phyloP scores from a whole-genome alignment of 2,329 filamentous ascomycete species.

The Incumbomyces delicatus region DNA sequence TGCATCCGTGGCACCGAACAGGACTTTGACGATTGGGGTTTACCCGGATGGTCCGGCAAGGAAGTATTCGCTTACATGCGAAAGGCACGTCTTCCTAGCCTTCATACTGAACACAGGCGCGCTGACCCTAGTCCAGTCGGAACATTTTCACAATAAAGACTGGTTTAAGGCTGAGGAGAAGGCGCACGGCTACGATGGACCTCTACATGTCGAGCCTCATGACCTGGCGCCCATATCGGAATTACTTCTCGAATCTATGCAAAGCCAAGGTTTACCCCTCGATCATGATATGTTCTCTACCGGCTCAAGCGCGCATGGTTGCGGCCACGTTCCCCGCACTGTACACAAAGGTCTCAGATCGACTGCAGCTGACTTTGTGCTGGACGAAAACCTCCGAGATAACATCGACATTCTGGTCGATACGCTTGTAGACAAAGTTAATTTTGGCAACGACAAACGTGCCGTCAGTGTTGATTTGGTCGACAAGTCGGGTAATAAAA shows the following conservation, averaged over 20 bases:
- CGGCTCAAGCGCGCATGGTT: slow-evolving; percentile 44
- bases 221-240: slow-evolving; percentile 51
- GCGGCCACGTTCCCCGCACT: slow-evolving; percentile 46
- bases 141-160: slow-evolving; percentile 48
- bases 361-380: slow-evolving; percentile 46
- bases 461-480: slow-evolving; percentile 34
- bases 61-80: slow-evolving; percentile 49
- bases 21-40: slow-evolving; percentile 48
- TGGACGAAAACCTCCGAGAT: slow-evolving; percentile 30
- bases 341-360: slow-evolving; percentile 44
- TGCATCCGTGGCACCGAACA: slow-evolving; percentile 35
- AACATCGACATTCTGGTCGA: slow-evolving; percentile 43
- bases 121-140: slow-evolving; percentile 34
- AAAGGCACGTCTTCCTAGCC: slow-evolving; percentile 42
- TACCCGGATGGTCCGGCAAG: slow-evolving; percentile 42
- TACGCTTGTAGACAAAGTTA: slow-evolving; percentile 43
- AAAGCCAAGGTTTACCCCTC: slow-evolving; percentile 45
- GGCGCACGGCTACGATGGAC: slow-evolving; percentile 44
- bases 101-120: slow-evolving; percentile 19
- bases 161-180: slow-evolving; percentile 45
- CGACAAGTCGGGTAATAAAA: slow-evolving; percentile 31
- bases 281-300: slow-evolving; percentile 51
- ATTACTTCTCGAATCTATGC: slow-evolving; percentile 45
- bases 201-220: slow-evolving; percentile 48
- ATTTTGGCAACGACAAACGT: slow-evolving; percentile 30